Percentiles rank a stretch among this genome's conserved stretches.
Conservation (phyloP, 495 filamentous ascomycete species). For the Xanthoparmelia taractica region DNA sequence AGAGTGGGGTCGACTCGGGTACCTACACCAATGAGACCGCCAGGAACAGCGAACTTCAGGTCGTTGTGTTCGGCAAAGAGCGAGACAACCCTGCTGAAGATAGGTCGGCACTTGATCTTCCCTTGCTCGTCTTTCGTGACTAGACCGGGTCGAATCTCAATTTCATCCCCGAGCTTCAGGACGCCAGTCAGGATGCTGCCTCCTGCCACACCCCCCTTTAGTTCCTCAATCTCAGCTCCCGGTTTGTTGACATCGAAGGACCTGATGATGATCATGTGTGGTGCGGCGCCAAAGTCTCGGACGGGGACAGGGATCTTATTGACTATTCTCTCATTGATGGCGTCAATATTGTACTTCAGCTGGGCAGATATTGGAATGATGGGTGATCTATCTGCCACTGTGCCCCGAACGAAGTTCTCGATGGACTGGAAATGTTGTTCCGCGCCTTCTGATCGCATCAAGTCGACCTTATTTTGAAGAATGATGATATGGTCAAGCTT, state of each 20-base stretch:
- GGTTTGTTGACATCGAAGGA: conserved; percentile 99
- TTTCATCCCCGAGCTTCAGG: conserved; percentile 91
- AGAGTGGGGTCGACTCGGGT: conserved; percentile 95
- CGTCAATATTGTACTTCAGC: conserved; percentile 99
- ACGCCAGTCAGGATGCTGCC: conserved; percentile 94
- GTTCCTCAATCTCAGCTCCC: conserved; percentile 96
- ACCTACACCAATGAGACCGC: conserved; percentile 94
- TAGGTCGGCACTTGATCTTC: conserved; percentile 89
- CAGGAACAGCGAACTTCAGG: conserved; percentile 93
- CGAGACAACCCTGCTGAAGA: conserved; percentile 88
- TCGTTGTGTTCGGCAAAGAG: conserved; percentile 97
- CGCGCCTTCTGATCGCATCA: conserved; percentile 91
- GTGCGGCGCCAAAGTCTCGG: conserved; percentile 80
- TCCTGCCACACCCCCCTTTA: conserved; percentile 98
- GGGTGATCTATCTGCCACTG: conserved; percentile 88
- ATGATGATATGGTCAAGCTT: conserved; percentile 98
- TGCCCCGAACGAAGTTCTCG: conserved; percentile 94
- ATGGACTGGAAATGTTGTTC: conserved; percentile 92
- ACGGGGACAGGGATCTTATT: conserved; percentile 85
- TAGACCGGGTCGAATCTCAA: conserved; percentile 95
- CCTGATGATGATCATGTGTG: conserved; percentile 97
- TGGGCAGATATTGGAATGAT: conserved; percentile 98
- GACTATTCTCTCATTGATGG: conserved; percentile 88
- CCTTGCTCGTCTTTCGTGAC: conserved; percentile 90
- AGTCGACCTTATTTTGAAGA: conserved; percentile 96